Base-by-base conservation (phyloP, 164 flowering plant species). In the Dillenia turbinata region DNA sequence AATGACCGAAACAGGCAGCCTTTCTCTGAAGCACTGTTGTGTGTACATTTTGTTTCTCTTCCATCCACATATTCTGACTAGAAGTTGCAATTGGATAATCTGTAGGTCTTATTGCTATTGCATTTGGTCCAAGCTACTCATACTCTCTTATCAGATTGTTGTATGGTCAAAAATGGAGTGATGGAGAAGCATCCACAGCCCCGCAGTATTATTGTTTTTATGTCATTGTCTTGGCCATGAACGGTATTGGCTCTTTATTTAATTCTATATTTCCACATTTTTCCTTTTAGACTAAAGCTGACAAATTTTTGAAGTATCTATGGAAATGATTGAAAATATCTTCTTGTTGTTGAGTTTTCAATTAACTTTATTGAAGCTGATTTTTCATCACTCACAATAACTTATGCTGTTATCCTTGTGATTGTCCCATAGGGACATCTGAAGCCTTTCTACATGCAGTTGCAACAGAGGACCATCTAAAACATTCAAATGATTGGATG, bases 401-500 rank as follows among this genome's bases (percentile, higher is more conserved):
- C 62, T 11, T 22, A 17, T 61, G 55, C 48, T 52, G 22, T 43
- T 15, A 13, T 1, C 40, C 40, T 50, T 22, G 47, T 22, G 50
- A 55, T 51, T 56, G 59, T 79, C 63, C 40, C 54, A 56, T 85
- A 94, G 99, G 99, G 55, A 95, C 97, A 66, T 86, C 99, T 48
- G 99, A 95, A 78, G 97, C 97, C 69, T 92, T 95, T 81, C 75
- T 95, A 53, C 96, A 92, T 75, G 96, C 99, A 12, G 91, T 89
- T 69, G 99, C 96, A 40, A 73, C 76, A 3, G 87, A 95, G 79
- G 67, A 69, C 57, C 85, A 92, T 72, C 83, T 95, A 53, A 84
- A 81, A 70, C 81, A 66, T 47, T 88, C 96, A 61, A 95, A 92
- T 75, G 78, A 76, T 69, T 83, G 79, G 10, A 77, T 88, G 70